A percentile compares a stretch with the other conserved stretches of the same genome.
Conservation (phyloP, 805 yeast species). For the Ogataea degrootiae region DNA sequence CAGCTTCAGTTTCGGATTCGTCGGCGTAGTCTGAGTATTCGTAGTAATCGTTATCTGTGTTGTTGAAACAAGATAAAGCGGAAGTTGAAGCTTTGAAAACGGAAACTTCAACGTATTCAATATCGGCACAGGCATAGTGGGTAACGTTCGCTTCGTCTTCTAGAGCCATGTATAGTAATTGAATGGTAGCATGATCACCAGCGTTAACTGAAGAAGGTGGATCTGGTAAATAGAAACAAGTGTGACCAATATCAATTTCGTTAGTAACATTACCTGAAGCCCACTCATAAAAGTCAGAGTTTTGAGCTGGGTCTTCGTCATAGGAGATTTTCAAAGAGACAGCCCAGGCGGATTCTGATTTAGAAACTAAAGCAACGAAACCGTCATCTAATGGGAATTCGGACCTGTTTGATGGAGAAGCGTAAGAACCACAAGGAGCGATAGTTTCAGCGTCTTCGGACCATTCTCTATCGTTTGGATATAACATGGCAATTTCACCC, state of each 20-base stretch:
- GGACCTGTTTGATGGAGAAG: constrained; percentile 34
- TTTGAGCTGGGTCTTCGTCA: constrained; percentile 33
- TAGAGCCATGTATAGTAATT: constrained; percentile 41
- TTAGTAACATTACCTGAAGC: constrained; percentile 35
- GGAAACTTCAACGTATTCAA: constrained; percentile 37
- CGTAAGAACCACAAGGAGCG: constrained; percentile 42
- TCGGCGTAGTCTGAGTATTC: constrained; percentile 24
- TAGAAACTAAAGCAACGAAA: constrained; percentile 41
- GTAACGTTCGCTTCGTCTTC: constrained; percentile 35
- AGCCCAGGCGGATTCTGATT: constrained; percentile 35
- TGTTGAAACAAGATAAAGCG: constrained; percentile 38
- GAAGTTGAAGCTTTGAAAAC: constrained; percentile 32
- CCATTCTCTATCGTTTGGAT: constrained; percentile 43
- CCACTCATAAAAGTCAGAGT: constrained; percentile 37
- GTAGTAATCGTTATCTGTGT: constrained; percentile 36
- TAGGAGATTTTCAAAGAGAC: constrained; percentile 38
- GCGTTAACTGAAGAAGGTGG: constrained; percentile 31
- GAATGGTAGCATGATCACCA: constrained; percentile 42
- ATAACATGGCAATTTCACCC: constrained; percentile 38
- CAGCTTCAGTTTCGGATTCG: constrained; percentile 17
- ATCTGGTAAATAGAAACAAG: constrained; percentile 43
- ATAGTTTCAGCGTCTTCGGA: constrained; percentile 38
- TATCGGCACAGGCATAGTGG: constrained; percentile 43
- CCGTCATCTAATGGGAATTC: constrained; percentile 45
- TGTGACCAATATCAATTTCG: constrained; percentile 40